These are phyloP conservation scores for Hamigera avellanea DNA, from an alignment of 495 filamentous ascomycete species.

Conservation along the genomic window DNA sequence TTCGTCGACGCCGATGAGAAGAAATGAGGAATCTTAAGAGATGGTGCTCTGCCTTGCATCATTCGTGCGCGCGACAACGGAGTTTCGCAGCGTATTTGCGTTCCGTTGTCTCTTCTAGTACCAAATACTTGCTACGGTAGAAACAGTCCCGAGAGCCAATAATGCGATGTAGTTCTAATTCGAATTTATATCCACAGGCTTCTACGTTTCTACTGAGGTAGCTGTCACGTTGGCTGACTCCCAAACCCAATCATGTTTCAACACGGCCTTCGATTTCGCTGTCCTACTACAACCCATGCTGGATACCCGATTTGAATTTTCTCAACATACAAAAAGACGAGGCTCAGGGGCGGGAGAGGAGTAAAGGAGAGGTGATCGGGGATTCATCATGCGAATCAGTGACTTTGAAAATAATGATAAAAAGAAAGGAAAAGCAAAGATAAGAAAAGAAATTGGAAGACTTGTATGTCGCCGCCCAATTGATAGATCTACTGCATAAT, in stretches of 20 bases:
- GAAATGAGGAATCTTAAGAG: conserved; percentile 8
- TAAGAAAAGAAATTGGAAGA: no score
- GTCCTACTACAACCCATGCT: conserved; percentile 16
- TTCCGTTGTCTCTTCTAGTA: no score
- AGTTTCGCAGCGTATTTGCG: no score
- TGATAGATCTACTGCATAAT: conserved; percentile 4
- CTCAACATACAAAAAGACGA: conserved; percentile 7
- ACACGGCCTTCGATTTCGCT: conserved; percentile 13
- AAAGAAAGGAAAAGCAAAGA: no score
- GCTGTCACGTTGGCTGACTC: no score
- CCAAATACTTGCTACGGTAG: no score
- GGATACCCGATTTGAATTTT: conserved; percentile 28
- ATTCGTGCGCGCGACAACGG: no score
- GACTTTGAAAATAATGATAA: neutral
- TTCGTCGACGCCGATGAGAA: conserved; percentile 48
- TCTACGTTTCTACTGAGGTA: neutral
- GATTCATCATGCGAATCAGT: neutral
- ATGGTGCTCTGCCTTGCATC: no score
- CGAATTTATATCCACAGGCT: conserved; percentile 1
- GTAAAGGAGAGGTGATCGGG: neutral
- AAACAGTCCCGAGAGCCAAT: no score
- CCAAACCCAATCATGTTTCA: conserved; percentile 11
- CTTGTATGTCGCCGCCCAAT: no score
- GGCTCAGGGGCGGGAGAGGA: neutral
- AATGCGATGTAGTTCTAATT: no score